phyloP scores from a whole-genome alignment of 2,329 filamentous ascomycete species.

The Penicillium olsonii region DNA sequence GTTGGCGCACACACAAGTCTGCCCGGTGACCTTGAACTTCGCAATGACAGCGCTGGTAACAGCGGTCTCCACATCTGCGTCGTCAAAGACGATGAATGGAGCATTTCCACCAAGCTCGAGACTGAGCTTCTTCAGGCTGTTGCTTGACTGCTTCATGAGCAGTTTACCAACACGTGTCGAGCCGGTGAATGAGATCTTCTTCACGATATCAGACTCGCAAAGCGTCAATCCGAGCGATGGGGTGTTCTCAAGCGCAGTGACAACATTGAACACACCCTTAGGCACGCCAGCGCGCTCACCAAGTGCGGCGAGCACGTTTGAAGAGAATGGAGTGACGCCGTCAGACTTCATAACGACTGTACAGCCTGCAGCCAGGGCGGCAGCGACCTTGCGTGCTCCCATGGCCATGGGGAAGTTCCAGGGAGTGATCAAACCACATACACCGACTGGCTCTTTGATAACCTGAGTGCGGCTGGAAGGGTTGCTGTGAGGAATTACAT shows the following conservation, averaged over 20 bases:
- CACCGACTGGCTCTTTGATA: slow-evolving; percentile 64
- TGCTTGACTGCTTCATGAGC: slow-evolving; percentile 13
- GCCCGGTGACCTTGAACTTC: slow-evolving; percentile 89
- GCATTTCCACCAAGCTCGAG: slow-evolving; percentile 92
- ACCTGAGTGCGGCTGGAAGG: slow-evolving; percentile 60
- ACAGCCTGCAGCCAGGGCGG: slow-evolving; percentile 79
- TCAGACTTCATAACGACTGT: slow-evolving; percentile 88
- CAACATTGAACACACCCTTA: slow-evolving; percentile 26
- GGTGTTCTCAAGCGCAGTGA: slow-evolving; percentile 10
- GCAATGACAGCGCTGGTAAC: slow-evolving; percentile 75
- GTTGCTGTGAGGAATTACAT: slow-evolving; percentile 58
- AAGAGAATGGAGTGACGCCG: slow-evolving; percentile 84
- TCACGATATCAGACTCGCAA: slow-evolving; percentile 38
- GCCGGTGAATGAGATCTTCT: slow-evolving; percentile 30
- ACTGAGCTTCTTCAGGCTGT: slow-evolving; percentile 46
- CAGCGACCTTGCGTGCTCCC: slow-evolving; percentile 49
- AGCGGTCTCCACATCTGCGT: slow-evolving; percentile 73
- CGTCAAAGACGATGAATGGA: slow-evolving; percentile 93
- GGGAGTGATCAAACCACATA: slow-evolving; percentile 66
- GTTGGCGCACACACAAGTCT: slow-evolving; percentile 84
- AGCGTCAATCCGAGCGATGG: slow-evolving; percentile 53
- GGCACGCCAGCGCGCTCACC: slow-evolving; percentile 44
- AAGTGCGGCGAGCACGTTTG: slow-evolving; percentile 79
- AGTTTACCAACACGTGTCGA: slow-evolving; percentile 18
- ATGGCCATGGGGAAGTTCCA: slow-evolving; percentile 61